These are phyloP conservation scores for Dictyostelium intermedium DNA, from an alignment of 78 protist species.

Conservation along the genomic window DNA sequence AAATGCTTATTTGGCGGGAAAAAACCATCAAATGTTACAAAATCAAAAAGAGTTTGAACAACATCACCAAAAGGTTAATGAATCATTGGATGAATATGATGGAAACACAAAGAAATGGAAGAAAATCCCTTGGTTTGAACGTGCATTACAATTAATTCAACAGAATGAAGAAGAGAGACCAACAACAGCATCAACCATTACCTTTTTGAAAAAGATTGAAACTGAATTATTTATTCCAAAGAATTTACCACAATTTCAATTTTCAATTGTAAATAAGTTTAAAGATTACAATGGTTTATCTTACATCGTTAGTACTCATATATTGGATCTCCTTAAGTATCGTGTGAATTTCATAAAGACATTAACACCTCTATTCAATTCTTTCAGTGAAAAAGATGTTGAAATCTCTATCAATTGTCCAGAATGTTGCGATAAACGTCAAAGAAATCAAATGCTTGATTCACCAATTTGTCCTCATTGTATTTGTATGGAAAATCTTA, in stretches of 20 bases:
- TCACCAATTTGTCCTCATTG: slow-evolving; percentile 32
- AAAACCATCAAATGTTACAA: neutral
- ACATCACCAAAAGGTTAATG: neutral
- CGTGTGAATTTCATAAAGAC: neutral
- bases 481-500: neutral
- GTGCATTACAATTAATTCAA: neutral
- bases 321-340: neutral
- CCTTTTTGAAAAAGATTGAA: neutral
- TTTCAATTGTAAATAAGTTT: neutral
- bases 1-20: neutral
- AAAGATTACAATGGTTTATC: neutral
- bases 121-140: neutral
- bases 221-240: neutral
- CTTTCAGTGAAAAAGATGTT: slow-evolving; percentile 25
- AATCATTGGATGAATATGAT: neutral
- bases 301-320: neutral
- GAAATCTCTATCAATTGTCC: slow-evolving; percentile 30
- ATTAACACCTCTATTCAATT: slow-evolving; percentile 2
- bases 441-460: neutral
- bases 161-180: neutral
- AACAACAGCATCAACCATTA: neutral
- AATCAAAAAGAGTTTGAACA: neutral
- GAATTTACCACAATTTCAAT: neutral
- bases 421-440: neutral
- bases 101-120: neutral